These are phyloP conservation scores for Alternaria angustiovoidea DNA, from an alignment of 2,329 filamentous ascomycete genomes.

Conservation along the genomic window DNA sequence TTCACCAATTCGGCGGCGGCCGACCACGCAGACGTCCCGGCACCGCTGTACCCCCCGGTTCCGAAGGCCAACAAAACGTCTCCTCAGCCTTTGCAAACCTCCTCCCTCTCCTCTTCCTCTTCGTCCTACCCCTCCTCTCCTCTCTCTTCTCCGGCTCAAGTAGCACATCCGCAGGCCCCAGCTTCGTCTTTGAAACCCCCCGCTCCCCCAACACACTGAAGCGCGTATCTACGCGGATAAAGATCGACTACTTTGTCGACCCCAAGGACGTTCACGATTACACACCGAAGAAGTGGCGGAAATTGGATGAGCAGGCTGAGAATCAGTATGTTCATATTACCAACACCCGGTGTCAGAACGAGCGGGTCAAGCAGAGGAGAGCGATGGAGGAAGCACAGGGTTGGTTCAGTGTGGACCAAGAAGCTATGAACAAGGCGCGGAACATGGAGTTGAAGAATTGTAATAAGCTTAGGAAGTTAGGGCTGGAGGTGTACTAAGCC, in stretches of 20 bases:
- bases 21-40: slow-evolving; percentile 76
- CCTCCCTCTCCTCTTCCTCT: slow-evolving; percentile 87
- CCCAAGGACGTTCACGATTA: slow-evolving; percentile 78
- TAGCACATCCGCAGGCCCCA: slow-evolving; percentile 65
- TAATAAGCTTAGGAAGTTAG: slow-evolving; percentile 61
- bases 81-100: slow-evolving; percentile 71
- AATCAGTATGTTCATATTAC: slow-evolving; percentile 73
- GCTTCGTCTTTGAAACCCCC: slow-evolving; percentile 78
- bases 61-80: slow-evolving; percentile 61
- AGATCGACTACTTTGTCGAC: slow-evolving; percentile 85
- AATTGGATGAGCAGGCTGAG: slow-evolving; percentile 82
- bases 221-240: slow-evolving; percentile 73
- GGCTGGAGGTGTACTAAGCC: slow-evolving; percentile 20
- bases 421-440: slow-evolving; percentile 77
- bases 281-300: slow-evolving; percentile 71
- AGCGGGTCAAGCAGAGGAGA: slow-evolving; percentile 70
- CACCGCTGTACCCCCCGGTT: slow-evolving; percentile 62
- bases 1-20: slow-evolving; percentile 92
- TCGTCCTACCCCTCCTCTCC: slow-evolving; percentile 78
- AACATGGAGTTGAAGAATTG: slow-evolving; percentile 68
- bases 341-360: slow-evolving; percentile 75
- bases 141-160: slow-evolving; percentile 69
- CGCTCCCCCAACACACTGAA: slow-evolving; percentile 75
- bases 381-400: slow-evolving; percentile 81
- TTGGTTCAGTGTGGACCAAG: slow-evolving; percentile 84